Evolutionary conservation across 192 early-diverging fungal species (phyloP).

Genomic region (Coemansia sp.): DNA sequence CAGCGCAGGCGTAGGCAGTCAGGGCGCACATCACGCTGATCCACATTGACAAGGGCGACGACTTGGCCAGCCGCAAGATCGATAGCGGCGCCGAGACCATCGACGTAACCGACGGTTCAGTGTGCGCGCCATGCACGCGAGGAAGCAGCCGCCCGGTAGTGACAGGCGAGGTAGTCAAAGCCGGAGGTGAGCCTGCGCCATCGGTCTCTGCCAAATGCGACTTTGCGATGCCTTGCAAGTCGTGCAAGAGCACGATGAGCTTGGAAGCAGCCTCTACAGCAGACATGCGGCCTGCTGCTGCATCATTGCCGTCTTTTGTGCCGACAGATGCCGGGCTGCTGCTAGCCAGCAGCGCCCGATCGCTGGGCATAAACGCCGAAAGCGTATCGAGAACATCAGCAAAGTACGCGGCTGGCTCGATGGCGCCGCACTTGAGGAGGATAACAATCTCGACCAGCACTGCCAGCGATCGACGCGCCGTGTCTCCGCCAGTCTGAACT

Average conservation of each 20-base stretch:
- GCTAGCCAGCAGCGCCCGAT: conserved; percentile 24
- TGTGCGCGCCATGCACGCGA: conserved; percentile 12
- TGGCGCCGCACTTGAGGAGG: conserved; percentile 35
- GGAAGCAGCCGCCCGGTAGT: conserved; percentile 8
- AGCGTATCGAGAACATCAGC: conserved; percentile 35
- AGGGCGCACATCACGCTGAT: conserved; percentile 30
- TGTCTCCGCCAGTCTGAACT: conserved; percentile 10
- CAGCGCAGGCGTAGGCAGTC: conserved; percentile 22
- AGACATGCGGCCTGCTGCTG: conserved; percentile 12
- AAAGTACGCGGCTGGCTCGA: conserved; percentile 36
- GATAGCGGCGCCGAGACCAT: conserved; percentile 44
- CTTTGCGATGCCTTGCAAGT: conserved; percentile 46
- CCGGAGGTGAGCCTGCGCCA: conserved; percentile 5
- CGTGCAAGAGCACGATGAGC: conserved; percentile 34
- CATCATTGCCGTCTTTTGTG: neutral
- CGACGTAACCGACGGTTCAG: conserved; percentile 37
- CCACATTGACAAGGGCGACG: conserved; percentile 54
- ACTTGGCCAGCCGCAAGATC: conserved; percentile 16
- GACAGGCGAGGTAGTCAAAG: conserved; percentile 14
- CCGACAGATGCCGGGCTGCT: neutral
- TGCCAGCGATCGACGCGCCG: conserved; percentile 17
- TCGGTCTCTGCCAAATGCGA: conserved; percentile 5
- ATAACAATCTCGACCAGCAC: conserved; percentile 40
- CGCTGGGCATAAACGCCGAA: conserved; percentile 40
- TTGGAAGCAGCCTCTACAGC: conserved; percentile 26